Evolutionary conservation across 2,329 filamentous ascomycete species (phyloP), one percentile per base, ranked within the genome.

Genomic region (Fusarium sulawesiense): DNA sequence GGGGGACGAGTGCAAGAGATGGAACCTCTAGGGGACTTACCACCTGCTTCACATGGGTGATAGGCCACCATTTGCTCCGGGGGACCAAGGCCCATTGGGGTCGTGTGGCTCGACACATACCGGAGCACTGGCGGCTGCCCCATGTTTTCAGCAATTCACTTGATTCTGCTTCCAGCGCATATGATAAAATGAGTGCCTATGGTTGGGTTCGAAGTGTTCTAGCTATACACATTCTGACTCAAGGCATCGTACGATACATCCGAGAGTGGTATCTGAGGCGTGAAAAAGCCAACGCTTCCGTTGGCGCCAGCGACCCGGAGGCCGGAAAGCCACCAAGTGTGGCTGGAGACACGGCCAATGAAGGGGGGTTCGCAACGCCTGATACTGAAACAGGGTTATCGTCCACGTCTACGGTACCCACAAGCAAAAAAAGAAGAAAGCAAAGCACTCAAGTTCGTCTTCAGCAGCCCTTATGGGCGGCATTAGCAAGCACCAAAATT

Each of bases 401-500:
- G 34, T 72, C 77, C 7, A 66, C 67, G 76, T 82, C 82, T 81
- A 76, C 89, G 82, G 80, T 79, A 59, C 78, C 80, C 77, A 87
- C 82, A 83, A 88, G 87, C 69, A 97, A 96, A 82, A 96, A 93
- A 83, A 92, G 93, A 82, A 89, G 92, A 82, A 95, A 96, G 82
- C 93, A 97, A 81, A 95, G 93, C 77, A 94, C 93, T 62, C 93
- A 96, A 80, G 93, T 97, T 72, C 88, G 94, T 79, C 93, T 93
- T 78, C 91, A 93, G 77, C 94, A 98, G 82, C 94, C 94, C 50
- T 88, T 98, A 71, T 98, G 94, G 94, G 93, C 94, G 70, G 94
- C 94, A 49, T 88, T 98, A 74, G 94, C 94, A 54, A 97, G 93
- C 82, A 97, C 94, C 77, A 98, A 98, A 85, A 94, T 98, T 78